These are phyloP conservation scores for Ceratobasidium sp. DNA, from an alignment of 1,284 basidiomycete species.

Conservation along the genomic window DNA sequence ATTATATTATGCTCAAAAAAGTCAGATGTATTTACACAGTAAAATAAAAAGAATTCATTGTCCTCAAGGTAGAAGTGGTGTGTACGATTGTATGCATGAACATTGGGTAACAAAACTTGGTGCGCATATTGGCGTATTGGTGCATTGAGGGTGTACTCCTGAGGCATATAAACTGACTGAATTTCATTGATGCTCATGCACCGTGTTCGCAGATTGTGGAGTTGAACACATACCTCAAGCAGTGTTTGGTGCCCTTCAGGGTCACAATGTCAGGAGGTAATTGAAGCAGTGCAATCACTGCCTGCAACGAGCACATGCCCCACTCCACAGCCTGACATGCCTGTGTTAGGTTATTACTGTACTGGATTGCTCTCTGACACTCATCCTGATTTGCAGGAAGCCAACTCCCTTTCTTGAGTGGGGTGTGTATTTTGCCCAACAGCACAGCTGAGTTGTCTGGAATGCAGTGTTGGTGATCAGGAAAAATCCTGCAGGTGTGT, in stretches of 20 bases:
- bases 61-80: not conserved
- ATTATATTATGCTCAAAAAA: too few relatives aligned
- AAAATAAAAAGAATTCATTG: not conserved
- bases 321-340: slow-evolving; percentile 58
- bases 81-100: not conserved
- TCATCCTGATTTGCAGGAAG: slow-evolving; percentile 46
- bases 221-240: slow-evolving; percentile 50
- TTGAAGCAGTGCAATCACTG: slow-evolving; percentile 55
- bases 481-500: slow-evolving; percentile 55
- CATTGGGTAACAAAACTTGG: not conserved
- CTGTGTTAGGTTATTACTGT: slow-evolving; percentile 53
- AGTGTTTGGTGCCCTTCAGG: slow-evolving; percentile 48
- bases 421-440: slow-evolving; percentile 51
- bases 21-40: not conserved
- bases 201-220: slow-evolving; percentile 51
- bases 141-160: not conserved
- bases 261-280: slow-evolving; percentile 53
- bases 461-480: slow-evolving; percentile 59
- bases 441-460: slow-evolving; percentile 45
- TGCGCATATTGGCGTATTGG: not conserved
- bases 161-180: slow-evolving; percentile 52
- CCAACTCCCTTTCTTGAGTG: slow-evolving; percentile 54
- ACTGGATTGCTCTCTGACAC: slow-evolving; percentile 42
- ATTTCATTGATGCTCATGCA: slow-evolving; percentile 56
- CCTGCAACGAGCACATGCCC: slow-evolving; percentile 57